These are phyloP conservation scores for Benincasa hispida DNA, from an alignment of 306 rosid species.

Conservation along the genomic window DNA sequence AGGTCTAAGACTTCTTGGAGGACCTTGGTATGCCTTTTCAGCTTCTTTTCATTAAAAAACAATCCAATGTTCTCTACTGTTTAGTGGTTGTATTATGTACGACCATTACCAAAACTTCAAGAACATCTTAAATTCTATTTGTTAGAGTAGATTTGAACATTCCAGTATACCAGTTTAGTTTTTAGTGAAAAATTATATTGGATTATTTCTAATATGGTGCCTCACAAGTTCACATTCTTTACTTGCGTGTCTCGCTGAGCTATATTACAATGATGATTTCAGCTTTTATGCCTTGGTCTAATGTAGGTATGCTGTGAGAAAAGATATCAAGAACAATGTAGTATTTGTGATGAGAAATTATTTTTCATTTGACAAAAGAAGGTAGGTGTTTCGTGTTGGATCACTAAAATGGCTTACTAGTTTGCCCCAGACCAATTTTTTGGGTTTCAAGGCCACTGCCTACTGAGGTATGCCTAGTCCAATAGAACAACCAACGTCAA, in stretches of 20 bases:
- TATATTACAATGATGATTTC: background rate
- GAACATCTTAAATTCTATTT: background rate
- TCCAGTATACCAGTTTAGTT: background rate
- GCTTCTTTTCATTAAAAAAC: no score
- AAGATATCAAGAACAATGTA: conserved; percentile 71
- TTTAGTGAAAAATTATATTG: background rate
- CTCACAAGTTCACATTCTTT: background rate
- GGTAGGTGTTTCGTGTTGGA: conserved; percentile 70
- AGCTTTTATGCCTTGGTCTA: conserved; percentile 5
- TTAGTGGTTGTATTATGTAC: no score
- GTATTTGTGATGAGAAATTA: conserved; percentile 88
- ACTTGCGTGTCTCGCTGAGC: background rate
- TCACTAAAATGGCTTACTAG: conserved; percentile 81
- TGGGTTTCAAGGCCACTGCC: conserved; percentile 45
- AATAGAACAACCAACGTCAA: no score
- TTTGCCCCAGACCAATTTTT: conserved; percentile 34
- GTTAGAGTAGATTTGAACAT: background rate
- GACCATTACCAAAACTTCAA: background rate
- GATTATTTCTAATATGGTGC: conserved; percentile 7
- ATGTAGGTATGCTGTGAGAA: conserved; percentile 86
- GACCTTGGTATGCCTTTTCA: conserved; percentile 65
- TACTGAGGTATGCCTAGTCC: no score
- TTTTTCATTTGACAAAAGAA: conserved; percentile 76
- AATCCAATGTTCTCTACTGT: background rate
- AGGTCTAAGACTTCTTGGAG: conserved; percentile 79